Evolutionary conservation across 2,329 filamentous ascomycete species (phyloP).

Genomic region (Hyphodiscus sp.): DNA sequence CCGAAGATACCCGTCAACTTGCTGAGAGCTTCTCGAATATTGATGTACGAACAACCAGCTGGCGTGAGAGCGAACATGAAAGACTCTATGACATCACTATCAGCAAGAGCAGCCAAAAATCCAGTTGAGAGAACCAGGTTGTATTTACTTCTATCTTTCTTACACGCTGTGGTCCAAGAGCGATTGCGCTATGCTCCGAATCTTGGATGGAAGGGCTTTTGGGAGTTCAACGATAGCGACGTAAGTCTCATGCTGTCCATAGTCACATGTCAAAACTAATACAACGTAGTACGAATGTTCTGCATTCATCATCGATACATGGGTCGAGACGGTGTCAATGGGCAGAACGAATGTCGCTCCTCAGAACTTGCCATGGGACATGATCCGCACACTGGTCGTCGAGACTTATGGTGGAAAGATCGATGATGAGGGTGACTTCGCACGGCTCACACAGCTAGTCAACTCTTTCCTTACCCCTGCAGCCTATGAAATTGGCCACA

Average conservation of each 20-base stretch:
- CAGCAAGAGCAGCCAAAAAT: conserved; percentile 67
- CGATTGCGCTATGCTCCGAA: conserved; percentile 88
- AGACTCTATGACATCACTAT: conserved; percentile 82
- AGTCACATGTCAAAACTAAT: conserved; percentile 63
- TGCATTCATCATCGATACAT: conserved; percentile 90
- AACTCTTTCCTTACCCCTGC: conserved; percentile 72
- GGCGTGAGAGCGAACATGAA: conserved; percentile 98
- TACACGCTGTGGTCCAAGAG: conserved; percentile 95
- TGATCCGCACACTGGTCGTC: conserved; percentile 82
- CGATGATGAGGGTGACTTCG: conserved; percentile 82
- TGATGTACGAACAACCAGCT: conserved; percentile 98
- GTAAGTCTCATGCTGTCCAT: conserved; percentile 51
- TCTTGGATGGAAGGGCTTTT: conserved; percentile 96
- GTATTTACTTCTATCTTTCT: conserved; percentile 85
- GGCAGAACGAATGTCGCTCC: conserved; percentile 90
- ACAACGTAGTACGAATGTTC: conserved; percentile 81
- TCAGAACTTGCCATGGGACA: conserved; percentile 91
- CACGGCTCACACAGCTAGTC: conserved; percentile 66
- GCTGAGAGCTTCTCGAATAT: conserved; percentile 82
- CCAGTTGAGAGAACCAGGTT: conserved; percentile 87
- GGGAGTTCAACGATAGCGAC: conserved; percentile 99
- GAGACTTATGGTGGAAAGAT: conserved; percentile 99
- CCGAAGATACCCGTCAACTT: conserved; percentile 96
- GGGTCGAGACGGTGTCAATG: conserved; percentile 77
- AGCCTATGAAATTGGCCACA: conserved; percentile 89